Evolutionary conservation across 2,329 filamentous ascomycete genomes (phyloP), one percentile per base, ranked within the genome.

Genomic region (Domatiomyces globalis): DNA sequence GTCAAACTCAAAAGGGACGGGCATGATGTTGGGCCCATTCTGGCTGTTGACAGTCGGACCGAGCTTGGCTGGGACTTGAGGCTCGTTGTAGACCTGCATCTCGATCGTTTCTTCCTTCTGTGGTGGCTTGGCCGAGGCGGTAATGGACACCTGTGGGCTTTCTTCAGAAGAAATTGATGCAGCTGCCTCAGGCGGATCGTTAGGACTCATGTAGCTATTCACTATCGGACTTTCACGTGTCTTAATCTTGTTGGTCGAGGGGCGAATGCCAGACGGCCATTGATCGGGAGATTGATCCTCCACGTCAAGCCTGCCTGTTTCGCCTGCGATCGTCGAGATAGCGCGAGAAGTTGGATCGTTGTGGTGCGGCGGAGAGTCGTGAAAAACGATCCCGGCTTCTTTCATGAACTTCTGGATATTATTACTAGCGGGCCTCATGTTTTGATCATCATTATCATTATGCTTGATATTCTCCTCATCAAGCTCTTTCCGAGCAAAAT

Each of bases 1-100:
- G 46, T 62, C 60, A 51, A 62, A 58, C 27, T 50, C 27, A 43
- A 57, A 61, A 4, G 57, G 55, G 19, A 61, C 57, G 9, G 59
- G 57, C 46, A 60, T 56, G 46, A 58, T 55, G 5, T 53, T 46
- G 17, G 55, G 58, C 33, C 15, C 8, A 10, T 39, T 15, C 10
- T 39, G 53, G 29, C 43, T 46, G 19, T 45, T 50, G 4, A 48
- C 20, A 36, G 48, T 25, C 1, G 56, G 55, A 12, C 50, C 49
- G 2, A 59, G 49, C 3, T 54, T 60, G 2, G 36, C 27, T 29
- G 57, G 54, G 9, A 57, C 50, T 15, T 50, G 8, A 39, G 10
- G 33, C 33, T 39, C 33, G 4, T 39, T 39, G 5, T 12, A 15
- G 1, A 12, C 33, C 33, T 12, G 33, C 33, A 45, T 22, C 12